These are phyloP conservation scores for Simplicillium aogashimaense DNA, from an alignment of 2,329 filamentous ascomycete species.

Conservation along the genomic window DNA sequence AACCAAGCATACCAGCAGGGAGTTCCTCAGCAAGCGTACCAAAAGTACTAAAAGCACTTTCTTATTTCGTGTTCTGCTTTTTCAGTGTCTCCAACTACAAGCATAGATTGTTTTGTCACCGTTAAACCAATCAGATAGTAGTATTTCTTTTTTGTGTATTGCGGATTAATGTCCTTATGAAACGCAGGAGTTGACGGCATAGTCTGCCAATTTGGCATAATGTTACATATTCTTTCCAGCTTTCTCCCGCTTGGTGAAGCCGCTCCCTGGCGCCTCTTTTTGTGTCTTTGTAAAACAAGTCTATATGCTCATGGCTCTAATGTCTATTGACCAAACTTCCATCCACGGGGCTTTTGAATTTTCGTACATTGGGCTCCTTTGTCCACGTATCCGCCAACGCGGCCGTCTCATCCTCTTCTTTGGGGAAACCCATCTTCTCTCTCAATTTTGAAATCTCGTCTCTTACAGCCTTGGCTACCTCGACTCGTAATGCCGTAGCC, in stretches of 20 bases:
- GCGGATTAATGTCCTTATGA: too few relatives aligned
- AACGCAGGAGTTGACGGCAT: too few relatives aligned
- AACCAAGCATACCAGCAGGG: constrained; percentile 26
- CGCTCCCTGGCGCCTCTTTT: too few relatives aligned
- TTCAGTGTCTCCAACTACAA: too few relatives aligned
- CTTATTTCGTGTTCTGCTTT: too few relatives aligned
- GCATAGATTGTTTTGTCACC: too few relatives aligned
- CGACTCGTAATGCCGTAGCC: constrained; percentile 59
- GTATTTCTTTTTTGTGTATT: too few relatives aligned
- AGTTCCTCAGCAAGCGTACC: constrained; percentile 27
- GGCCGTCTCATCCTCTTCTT: constrained; percentile 70
- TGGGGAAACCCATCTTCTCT: constrained; percentile 55
- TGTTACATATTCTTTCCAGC: too few relatives aligned
- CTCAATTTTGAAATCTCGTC: constrained; percentile 74
- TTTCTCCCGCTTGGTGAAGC: too few relatives aligned
- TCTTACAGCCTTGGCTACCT: constrained; percentile 70
- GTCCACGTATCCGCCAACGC: constrained; percentile 76
- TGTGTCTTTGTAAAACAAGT: too few relatives aligned
- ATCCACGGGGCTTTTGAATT: constrained; percentile 44
- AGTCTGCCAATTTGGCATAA: too few relatives aligned
- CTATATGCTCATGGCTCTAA: constrained; percentile 9
- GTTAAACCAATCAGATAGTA: too few relatives aligned
- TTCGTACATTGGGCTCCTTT: constrained; percentile 34
- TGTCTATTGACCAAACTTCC: constrained; percentile 37
- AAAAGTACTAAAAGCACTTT: constrained; percentile 15